These are phyloP conservation scores for Euphrasia arctica DNA, from an alignment of 305 asterid genomes.

Conservation along the genomic window DNA sequence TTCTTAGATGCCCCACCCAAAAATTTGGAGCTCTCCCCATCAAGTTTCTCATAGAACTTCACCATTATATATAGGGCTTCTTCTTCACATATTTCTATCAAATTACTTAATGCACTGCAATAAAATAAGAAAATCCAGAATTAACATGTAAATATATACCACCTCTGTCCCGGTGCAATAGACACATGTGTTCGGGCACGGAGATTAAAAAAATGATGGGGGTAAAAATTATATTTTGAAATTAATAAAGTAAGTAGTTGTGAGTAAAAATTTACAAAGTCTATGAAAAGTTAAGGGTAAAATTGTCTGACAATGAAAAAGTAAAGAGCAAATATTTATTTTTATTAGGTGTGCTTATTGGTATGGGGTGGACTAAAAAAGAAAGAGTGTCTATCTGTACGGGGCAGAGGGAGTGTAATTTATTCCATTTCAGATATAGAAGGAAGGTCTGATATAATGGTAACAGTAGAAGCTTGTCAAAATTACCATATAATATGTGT, in stretches of 20 bases:
- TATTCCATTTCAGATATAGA: conserved; percentile 17
- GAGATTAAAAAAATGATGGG: no score
- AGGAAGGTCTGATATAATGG: conserved; percentile 12
- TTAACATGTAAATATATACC: not conserved
- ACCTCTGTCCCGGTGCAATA: no score
- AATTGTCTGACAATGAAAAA: no score
- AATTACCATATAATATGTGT: conserved; percentile 61
- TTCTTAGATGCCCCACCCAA: conserved; percentile 43
- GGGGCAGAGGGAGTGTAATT: not conserved
- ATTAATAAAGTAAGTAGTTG: no score
- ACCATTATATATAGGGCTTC: conserved; percentile 63
- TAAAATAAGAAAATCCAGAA: conserved; percentile 28
- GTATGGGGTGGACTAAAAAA: no score
- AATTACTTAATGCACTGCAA: conserved; percentile 78
- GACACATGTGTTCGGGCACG: no score
- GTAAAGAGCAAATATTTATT: no score
- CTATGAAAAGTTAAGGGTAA: no score
- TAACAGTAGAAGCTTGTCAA: conserved; percentile 10
- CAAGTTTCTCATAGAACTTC: conserved; percentile 62
- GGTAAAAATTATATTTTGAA: no score
- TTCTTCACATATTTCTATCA: conserved; percentile 52
- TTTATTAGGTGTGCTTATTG: no score
- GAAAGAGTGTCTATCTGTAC: no score
- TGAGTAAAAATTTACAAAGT: no score
- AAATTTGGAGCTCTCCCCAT: conserved; percentile 39